Evolutionary conservation across 2,329 filamentous ascomycete species (phyloP).

Genomic region (Cladosporium sp.): DNA sequence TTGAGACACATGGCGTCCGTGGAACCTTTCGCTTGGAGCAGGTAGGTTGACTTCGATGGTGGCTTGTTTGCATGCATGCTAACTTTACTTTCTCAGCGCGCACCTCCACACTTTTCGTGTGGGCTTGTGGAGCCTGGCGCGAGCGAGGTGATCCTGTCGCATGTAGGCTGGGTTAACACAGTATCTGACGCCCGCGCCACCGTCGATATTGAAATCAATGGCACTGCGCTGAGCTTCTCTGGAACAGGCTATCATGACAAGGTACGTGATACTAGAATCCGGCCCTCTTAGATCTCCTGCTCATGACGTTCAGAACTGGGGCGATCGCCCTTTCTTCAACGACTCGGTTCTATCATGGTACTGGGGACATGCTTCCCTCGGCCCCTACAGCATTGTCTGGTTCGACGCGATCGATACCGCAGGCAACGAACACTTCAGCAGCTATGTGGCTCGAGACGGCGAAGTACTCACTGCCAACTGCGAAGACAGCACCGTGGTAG

Average conservation of each 20-base stretch:
- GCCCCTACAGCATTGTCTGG: constrained; percentile 50
- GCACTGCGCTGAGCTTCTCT: constrained; percentile 37
- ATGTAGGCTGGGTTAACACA: neutral
- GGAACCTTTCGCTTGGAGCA: neutral
- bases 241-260: constrained; percentile 52
- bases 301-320: constrained; percentile 43
- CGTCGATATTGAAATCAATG: constrained; percentile 38
- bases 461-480: constrained; percentile 3
- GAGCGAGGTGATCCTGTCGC: neutral
- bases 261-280: neutral
- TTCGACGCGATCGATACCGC: constrained; percentile 34
- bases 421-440: constrained; percentile 5
- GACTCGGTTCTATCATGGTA: constrained; percentile 30
- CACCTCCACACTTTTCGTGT: neutral
- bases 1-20: neutral
- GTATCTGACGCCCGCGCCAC: constrained; percentile 24
- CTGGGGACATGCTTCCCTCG: constrained; percentile 50
- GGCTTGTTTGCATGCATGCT: neutral
- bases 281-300: neutral
- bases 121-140: neutral
- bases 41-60: neutral
- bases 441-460: constrained; percentile 19
- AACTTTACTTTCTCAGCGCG: neutral
- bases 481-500: constrained; percentile 3
- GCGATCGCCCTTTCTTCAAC: constrained; percentile 39